phyloP scores from a whole-genome alignment of 805 yeast species.

The Candida insectorum region DNA sequence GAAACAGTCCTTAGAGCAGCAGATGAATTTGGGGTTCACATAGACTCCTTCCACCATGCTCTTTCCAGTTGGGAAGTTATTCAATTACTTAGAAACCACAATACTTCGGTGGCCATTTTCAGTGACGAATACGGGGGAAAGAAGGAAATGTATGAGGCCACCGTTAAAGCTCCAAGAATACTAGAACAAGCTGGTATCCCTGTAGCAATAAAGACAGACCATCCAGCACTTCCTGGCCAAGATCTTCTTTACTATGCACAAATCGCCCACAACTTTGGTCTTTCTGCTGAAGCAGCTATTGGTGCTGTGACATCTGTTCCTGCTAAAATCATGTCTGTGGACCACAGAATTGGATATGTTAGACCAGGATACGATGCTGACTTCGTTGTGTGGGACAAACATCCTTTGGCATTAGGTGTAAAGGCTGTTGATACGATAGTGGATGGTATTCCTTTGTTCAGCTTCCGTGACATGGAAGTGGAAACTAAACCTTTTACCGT shows the following conservation, averaged over 20 bases:
- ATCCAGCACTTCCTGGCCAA: constrained; percentile 9
- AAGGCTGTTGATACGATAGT: constrained; percentile 2
- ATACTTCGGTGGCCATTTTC: constrained; percentile 3
- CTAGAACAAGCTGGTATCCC: constrained; percentile 6
- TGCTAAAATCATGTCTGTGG: constrained; percentile 7
- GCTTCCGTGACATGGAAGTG: no score
- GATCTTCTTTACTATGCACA: constrained; percentile 8
- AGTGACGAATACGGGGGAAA: constrained; percentile 8
- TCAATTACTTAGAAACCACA: constrained; percentile 3
- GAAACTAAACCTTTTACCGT: no score
- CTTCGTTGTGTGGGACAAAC: constrained; percentile 3
- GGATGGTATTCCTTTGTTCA: constrained; percentile 3
- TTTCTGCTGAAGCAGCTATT: no score
- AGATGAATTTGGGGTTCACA: constrained; percentile 4
- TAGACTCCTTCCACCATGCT: constrained; percentile 8
- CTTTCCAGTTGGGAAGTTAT: constrained; percentile 6
- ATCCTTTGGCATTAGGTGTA: constrained; percentile 2
- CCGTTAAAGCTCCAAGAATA: constrained; percentile 6
- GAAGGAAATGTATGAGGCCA: constrained; percentile 8
- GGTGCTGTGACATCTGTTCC: constrained; percentile 6
- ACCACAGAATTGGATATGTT: constrained; percentile 6
- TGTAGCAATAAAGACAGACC: constrained; percentile 8
- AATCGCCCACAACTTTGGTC: constrained; percentile 7
- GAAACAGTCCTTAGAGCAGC: constrained; percentile 7
- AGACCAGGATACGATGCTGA: constrained; percentile 5